Evolutionary conservation across 1,284 basidiomycete genomes (phyloP).

Genomic region (Marasmius oreades): DNA sequence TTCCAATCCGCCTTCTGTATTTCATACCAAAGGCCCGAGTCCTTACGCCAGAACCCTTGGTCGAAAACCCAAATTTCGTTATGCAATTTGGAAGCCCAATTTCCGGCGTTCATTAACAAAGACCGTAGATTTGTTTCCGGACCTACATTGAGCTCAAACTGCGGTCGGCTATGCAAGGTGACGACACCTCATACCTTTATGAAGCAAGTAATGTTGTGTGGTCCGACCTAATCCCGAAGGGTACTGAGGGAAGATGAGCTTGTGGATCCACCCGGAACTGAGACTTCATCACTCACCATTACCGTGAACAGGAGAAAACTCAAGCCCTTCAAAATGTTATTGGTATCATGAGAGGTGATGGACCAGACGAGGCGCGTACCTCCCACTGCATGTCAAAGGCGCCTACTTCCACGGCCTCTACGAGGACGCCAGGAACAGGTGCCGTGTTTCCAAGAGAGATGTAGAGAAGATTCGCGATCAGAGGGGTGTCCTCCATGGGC

Average conservation of each 20-base stretch:
- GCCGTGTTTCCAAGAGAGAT: conserved; percentile 41
- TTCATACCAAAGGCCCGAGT: conserved; percentile 58
- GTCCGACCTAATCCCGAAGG: conserved; percentile 31
- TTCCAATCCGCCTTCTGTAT: conserved; percentile 74
- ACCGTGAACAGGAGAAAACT: conserved; percentile 41
- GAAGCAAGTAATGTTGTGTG: conserved; percentile 49
- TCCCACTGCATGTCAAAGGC: conserved; percentile 58
- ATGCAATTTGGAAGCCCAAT: conserved; percentile 50
- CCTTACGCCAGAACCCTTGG: conserved; percentile 64
- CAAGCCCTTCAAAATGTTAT: conserved; percentile 22
- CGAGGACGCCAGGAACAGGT: conserved; percentile 45
- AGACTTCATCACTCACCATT: conserved; percentile 27
- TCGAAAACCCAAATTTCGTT: conserved; percentile 78
- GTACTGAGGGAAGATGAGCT: conserved; percentile 36
- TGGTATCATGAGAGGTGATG: neutral
- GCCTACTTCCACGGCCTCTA: conserved; percentile 50
- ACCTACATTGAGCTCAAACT: conserved; percentile 29
- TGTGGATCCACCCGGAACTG: neutral
- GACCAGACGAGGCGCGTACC: conserved; percentile 27
- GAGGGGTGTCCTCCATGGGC: conserved; percentile 45
- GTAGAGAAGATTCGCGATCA: conserved; percentile 49
- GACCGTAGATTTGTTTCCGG: conserved; percentile 49
- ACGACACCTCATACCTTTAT: conserved; percentile 36
- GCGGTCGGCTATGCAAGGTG: neutral
- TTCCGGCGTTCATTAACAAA: conserved; percentile 51